Evolutionary conservation across 129 eudicot species (phyloP), one percentile per base, ranked within the genome.

Genomic region (Arctium minus): DNA sequence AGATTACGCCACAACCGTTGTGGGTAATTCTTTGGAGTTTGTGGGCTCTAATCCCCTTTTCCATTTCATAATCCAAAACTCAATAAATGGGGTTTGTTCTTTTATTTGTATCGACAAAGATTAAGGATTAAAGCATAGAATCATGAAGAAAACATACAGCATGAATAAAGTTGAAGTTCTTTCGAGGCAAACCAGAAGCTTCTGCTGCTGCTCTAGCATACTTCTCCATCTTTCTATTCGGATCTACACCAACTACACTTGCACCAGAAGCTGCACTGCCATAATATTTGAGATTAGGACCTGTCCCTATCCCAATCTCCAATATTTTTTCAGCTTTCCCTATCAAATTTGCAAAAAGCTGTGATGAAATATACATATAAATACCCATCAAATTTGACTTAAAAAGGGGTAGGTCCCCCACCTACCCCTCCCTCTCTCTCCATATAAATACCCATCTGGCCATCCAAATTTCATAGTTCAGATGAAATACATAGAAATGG

Each of bases 221-320:
- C 75, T 88, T 91, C 85, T 95, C 94, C 97, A 95, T 91, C 86
- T 95, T 95, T 80, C 79, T 86, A 65, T 91, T 95, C 4, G 98
- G 98, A 80, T 95, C 98, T 37, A 91, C 86, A 32, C 98, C 98
- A 86, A 84, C 46, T 9, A 95, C 92, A 73, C 22, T 39, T n/a
- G 82, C 79, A 81, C 75, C 88, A 32, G 79, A 64, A 50, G 73
- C 76, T 13, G 72, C 79, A 83, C 82, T 79, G 1, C 89, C 90
- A 70, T 95, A 95, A 77, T 88, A 92, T 79, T 91, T 95, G 75
- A 92, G 90, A 82, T 95, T 95, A 17, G 98, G 97, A 75, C 98
- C 98, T 0, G 98, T 92, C 42, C 98, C 98, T 37, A 95, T 87
- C 35, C 98, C 98, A 33, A 95, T 84, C 87, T 95, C 98, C 88